Conservation (phyloP, 768 basidiomycete genomes). For the Leccinum truebloodii region DNA sequence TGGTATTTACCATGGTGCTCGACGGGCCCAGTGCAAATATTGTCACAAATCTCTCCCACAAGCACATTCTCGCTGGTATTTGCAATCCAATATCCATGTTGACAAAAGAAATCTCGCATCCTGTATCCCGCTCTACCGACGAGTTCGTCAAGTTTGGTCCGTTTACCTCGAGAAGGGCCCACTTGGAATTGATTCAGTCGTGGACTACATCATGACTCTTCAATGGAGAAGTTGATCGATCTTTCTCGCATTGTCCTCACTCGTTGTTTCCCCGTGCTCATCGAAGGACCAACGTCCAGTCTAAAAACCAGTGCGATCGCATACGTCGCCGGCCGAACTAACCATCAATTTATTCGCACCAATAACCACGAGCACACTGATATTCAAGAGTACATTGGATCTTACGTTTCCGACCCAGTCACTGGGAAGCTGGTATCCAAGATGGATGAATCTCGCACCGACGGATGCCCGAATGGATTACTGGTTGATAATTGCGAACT, state of each 20-base stretch:
- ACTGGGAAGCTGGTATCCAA: conserved; percentile 93
- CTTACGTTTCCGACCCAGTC: conserved; percentile 88
- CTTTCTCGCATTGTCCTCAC: conserved; percentile 91
- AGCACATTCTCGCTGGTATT: conserved; percentile 74
- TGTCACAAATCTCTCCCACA: conserved; percentile 72
- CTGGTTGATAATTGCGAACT: conserved; percentile 98
- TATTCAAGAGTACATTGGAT: conserved; percentile 97
- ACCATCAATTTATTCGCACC: conserved; percentile 95
- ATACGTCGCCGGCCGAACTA: conserved; percentile 89
- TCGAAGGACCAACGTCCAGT: conserved; percentile 96
- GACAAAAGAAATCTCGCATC: conserved; percentile 62
- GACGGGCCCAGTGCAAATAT: conserved; percentile 67
- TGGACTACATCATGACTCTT: conserved; percentile 92
- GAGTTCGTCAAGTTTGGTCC: conserved; percentile 85
- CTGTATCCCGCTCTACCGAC: conserved; percentile 44
- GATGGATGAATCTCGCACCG: conserved; percentile 95
- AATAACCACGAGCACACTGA: conserved; percentile 99
- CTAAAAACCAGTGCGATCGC: conserved; percentile 95
- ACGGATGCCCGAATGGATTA: conserved; percentile 93
- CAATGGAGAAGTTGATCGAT: conserved; percentile 92
- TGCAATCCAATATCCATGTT: conserved; percentile 79
- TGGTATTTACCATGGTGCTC: conserved; percentile 97
- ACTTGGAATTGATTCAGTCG: conserved; percentile 57
- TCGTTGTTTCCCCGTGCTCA: conserved; percentile 88
- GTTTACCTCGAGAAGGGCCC: conserved; percentile 84